A percentile compares a stretch with the other conserved stretches of the same genome.
Evolutionary conservation across 2,329 filamentous ascomycete genomes (phyloP).

Genomic region (Myriosclerotinia curreyana): DNA sequence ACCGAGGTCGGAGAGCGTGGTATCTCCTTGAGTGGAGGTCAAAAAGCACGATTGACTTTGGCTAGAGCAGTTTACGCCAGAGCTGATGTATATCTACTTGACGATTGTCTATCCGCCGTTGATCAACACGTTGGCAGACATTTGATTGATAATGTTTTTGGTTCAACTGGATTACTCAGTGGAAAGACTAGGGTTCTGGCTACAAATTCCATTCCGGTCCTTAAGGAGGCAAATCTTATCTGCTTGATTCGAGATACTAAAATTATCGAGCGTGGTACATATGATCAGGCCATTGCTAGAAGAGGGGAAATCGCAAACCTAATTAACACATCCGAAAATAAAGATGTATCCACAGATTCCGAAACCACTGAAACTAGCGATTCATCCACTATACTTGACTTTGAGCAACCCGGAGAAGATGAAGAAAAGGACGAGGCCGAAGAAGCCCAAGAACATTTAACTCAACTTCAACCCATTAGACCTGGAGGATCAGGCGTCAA

Average conservation of each 20-base stretch:
- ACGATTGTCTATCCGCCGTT: conserved; percentile 94
- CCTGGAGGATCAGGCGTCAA: conserved; percentile 50
- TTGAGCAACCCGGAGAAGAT: conserved; percentile 50
- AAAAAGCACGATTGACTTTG: conserved; percentile 89
- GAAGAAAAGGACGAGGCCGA: conserved; percentile 61
- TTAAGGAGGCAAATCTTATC: conserved; percentile 87
- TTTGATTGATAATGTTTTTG: conserved; percentile 90
- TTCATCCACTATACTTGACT: conserved; percentile 53
- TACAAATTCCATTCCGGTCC: conserved; percentile 90
- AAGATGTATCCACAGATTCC: conserved; percentile 47
- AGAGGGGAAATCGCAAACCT: conserved; percentile 86
- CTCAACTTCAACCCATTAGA: conserved; percentile 75
- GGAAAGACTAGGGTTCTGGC: conserved; percentile 90
- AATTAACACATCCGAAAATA: conserved; percentile 69
- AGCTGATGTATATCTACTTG: conserved; percentile 92
- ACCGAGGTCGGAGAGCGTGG: conserved; percentile 96
- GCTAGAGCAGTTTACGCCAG: conserved; percentile 93
- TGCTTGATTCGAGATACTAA: conserved; percentile 78
- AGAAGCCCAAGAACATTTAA: conserved; percentile 72
- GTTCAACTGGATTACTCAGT: conserved; percentile 74
- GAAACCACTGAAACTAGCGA: conserved; percentile 49
- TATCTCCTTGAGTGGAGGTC: conserved; percentile 91
- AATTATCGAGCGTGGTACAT: conserved; percentile 84
- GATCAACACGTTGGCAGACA: conserved; percentile 96
- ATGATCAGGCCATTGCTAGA: conserved; percentile 86